phyloP scores from a whole-genome alignment of 768 basidiomycete genomes.

The Mrakia frigida region DNA sequence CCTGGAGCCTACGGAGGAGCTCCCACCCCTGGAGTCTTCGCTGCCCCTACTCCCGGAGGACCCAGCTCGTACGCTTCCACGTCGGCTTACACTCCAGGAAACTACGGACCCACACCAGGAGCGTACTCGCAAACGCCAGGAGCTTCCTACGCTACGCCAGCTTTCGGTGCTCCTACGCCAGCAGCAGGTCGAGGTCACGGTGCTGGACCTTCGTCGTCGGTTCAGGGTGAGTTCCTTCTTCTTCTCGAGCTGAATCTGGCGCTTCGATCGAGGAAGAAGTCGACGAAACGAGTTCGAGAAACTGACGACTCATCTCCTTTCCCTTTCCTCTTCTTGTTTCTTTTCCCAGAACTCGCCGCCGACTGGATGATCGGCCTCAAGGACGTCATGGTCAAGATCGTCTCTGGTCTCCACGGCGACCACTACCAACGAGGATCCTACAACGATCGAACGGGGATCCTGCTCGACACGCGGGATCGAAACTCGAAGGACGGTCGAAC shows the following conservation, averaged over 20 bases:
- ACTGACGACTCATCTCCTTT: not conserved
- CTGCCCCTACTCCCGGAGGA: slow-evolving; percentile 45
- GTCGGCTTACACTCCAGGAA: slow-evolving; percentile 18
- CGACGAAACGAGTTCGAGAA: not conserved
- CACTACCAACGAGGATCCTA: slow-evolving; percentile 38
- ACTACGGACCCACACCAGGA: slow-evolving; percentile 36
- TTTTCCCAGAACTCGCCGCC: slow-evolving; percentile 34
- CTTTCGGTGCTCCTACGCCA: slow-evolving; percentile 36
- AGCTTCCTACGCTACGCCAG: slow-evolving; percentile 27
- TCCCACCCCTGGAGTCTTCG: slow-evolving; percentile 44
- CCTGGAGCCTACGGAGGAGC: slow-evolving; percentile 41
- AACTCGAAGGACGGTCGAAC: slow-evolving; percentile 35
- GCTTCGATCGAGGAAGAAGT: no score
- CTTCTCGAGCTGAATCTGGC: not conserved
- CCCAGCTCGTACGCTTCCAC: slow-evolving; percentile 35
- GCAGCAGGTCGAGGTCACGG: slow-evolving; percentile 34
- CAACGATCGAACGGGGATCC: slow-evolving; percentile 38
- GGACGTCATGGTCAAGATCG: slow-evolving; percentile 41
- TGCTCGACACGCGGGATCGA: slow-evolving; percentile 30
- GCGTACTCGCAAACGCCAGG: slow-evolving; percentile 5
- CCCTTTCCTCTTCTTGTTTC: no score
- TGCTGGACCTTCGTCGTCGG: slow-evolving; percentile 10
- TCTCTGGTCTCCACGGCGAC: slow-evolving; percentile 33
- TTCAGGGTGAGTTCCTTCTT: slow-evolving; percentile 1
- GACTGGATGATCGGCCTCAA: slow-evolving; percentile 43